Evolutionary conservation across 192 early-diverging fungal species (phyloP).

Genomic region (Umbelopsis sp.): DNA sequence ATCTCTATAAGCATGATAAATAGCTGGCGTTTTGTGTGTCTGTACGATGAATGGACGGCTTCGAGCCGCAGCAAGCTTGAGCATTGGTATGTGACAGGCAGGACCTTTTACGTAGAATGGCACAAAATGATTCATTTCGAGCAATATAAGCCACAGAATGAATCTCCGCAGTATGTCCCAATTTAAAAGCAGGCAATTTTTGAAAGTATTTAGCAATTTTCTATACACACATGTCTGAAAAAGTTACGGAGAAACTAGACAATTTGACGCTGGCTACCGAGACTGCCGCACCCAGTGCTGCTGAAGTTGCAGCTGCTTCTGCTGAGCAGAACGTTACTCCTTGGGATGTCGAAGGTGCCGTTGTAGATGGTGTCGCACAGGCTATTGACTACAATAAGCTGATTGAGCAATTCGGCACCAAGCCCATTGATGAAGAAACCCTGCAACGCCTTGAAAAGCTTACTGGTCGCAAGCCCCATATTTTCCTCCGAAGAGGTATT

Average conservation of each 20-base stretch:
- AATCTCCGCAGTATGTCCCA: neutral
- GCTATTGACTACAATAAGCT: conserved; percentile 95
- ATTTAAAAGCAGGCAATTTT: neutral
- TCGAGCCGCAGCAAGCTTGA: conserved; percentile 11
- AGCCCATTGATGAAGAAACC: conserved; percentile 72
- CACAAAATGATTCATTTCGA: neutral
- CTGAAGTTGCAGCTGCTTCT: conserved; percentile 13
- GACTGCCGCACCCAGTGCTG: neutral
- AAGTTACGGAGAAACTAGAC: conserved; percentile 7
- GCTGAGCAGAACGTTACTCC: conserved; percentile 77
- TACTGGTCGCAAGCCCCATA: conserved; percentile 83
- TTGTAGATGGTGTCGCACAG: conserved; percentile 81
- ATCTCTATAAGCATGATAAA: conserved; percentile 35
- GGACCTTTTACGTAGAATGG: too few species aligned
- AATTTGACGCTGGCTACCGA: conserved; percentile 12
- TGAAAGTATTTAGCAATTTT: neutral
- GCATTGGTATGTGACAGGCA: conserved; percentile 12
- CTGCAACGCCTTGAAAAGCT: conserved; percentile 81
- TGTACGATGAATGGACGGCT: neutral
- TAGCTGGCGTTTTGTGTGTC: neutral
- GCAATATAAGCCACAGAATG: neutral
- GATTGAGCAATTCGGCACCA: conserved; percentile 87
- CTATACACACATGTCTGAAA: neutral
- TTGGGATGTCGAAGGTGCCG: conserved; percentile 92
- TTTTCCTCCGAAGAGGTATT: conserved; percentile 83